Percentiles rank a stretch among this genome's conserved stretches.
Conservation (phyloP, 2,329 filamentous ascomycete genomes). For the Tolypocladium guangdongense region DNA sequence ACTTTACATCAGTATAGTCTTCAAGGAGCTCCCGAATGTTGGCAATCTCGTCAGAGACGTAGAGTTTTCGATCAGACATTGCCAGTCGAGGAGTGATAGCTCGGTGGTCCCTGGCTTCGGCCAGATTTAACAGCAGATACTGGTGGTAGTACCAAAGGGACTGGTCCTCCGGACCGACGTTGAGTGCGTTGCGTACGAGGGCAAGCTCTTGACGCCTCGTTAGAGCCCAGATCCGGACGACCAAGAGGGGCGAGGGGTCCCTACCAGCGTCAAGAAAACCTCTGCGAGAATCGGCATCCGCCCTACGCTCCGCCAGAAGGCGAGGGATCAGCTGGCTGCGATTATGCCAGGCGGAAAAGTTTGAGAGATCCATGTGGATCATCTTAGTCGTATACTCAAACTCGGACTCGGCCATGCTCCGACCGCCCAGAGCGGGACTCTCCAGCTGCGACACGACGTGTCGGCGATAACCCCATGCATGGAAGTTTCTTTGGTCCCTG, state of each 20-base stretch:
- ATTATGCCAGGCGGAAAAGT: slow-evolving; percentile 96
- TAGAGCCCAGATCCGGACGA: neutral
- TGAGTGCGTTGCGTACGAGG: slow-evolving; percentile 66
- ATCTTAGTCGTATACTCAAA: slow-evolving; percentile 86
- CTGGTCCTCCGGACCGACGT: slow-evolving; percentile 86
- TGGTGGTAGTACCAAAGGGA: slow-evolving; percentile 97
- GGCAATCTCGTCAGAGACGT: slow-evolving; percentile 61
- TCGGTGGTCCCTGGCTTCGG: slow-evolving; percentile 34
- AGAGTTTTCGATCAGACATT: slow-evolving; percentile 48
- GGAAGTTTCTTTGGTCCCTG: slow-evolving; percentile 83
- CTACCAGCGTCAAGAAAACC: slow-evolving; percentile 58
- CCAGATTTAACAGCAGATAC: slow-evolving; percentile 64
- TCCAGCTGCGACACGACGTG: slow-evolving; percentile 70
- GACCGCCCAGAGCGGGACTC: slow-evolving; percentile 35
- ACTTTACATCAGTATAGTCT: slow-evolving; percentile 55
- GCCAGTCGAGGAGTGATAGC: slow-evolving; percentile 57
- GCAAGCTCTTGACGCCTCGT: slow-evolving; percentile 48
- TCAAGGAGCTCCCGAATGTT: slow-evolving; percentile 56
- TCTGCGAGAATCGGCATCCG: slow-evolving; percentile 50
- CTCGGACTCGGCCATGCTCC: slow-evolving; percentile 65
- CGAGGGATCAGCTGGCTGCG: slow-evolving; percentile 73
- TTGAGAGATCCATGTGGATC: slow-evolving; percentile 76
- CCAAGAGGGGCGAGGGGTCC: slow-evolving; percentile 19
- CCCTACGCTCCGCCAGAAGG: slow-evolving; percentile 59
- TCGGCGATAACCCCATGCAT: slow-evolving; percentile 88